A percentile compares a stretch with the other conserved stretches of the same genome.
Evolutionary conservation across 345 rosid species (phyloP).

Genomic region (Clausena lansium): DNA sequence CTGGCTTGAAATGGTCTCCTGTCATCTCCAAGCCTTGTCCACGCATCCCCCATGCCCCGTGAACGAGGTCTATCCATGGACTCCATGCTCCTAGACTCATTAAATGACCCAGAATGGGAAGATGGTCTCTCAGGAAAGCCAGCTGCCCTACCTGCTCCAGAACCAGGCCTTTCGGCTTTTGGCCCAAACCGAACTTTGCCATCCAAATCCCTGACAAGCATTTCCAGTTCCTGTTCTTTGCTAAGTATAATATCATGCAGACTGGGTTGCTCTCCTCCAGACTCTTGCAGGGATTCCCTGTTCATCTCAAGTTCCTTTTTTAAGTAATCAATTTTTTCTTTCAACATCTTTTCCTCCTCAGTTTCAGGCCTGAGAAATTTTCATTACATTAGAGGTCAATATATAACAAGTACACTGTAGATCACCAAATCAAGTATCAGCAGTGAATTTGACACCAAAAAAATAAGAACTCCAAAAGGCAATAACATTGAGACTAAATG

Average conservation of each 20-base stretch:
- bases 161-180: slow-evolving; percentile 82
- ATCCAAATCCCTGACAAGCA: slow-evolving; percentile 61
- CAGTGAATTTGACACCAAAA: neutral
- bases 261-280: slow-evolving; percentile 32
- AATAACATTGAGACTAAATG: neutral
- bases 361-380: slow-evolving; percentile 73
- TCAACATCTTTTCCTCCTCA: slow-evolving; percentile 68
- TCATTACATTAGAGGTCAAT: neutral
- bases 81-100: slow-evolving; percentile 64
- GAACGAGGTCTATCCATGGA: slow-evolving; percentile 78
- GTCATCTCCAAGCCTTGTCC: slow-evolving; percentile 71
- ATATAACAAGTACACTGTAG: neutral
- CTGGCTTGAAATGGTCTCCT: slow-evolving; percentile 76
- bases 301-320: slow-evolving; percentile 44
- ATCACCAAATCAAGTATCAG: neutral
- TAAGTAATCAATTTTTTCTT: slow-evolving; percentile 61
- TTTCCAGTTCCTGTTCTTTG: slow-evolving; percentile 73
- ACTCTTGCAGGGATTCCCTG: slow-evolving; percentile 36
- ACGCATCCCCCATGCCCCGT: slow-evolving; percentile 61
- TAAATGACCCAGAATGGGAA: slow-evolving; percentile 78
- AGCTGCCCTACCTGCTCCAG: slow-evolving; percentile 64
- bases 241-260: slow-evolving; percentile 38
- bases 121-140: slow-evolving; percentile 70
- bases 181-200: slow-evolving; percentile 78
- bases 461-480: neutral